Evolutionary conservation across 805 yeast genomes (phyloP).

Genomic region (Lipomyces yamanashiensis): DNA sequence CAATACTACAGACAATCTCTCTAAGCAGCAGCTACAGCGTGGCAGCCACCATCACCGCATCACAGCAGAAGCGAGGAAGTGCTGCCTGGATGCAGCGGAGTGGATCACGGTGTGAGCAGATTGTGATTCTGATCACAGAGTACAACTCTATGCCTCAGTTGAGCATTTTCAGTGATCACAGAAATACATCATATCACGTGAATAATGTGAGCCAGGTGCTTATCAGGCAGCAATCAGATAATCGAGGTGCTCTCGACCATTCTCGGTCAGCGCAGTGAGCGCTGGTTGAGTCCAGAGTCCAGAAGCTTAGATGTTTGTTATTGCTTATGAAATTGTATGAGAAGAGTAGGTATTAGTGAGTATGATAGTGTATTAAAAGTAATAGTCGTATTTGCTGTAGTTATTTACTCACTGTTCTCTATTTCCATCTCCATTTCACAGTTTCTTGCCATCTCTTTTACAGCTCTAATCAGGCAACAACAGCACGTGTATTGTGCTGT

Average conservation of each 20-base stretch:
- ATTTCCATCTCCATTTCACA: too few species aligned
- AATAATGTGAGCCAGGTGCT: neutral
- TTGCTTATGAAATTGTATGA: neutral
- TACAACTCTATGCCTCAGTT: too few species aligned
- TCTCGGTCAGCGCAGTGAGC: constrained; percentile 2
- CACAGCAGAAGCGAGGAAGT: neutral
- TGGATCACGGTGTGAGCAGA: neutral
- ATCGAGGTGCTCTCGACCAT: constrained; percentile 9
- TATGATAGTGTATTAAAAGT: too few species aligned
- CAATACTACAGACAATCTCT: too few species aligned
- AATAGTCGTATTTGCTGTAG: too few species aligned
- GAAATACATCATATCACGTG: constrained; percentile 7
- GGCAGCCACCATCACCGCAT: neutral
- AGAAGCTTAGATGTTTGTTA: neutral
- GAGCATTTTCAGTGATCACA: too few species aligned
- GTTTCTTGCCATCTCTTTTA: too few species aligned
- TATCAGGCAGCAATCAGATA: constrained; percentile 15
- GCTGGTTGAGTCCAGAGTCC: neutral
- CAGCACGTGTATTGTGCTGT: too few species aligned
- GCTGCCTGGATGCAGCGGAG: neutral
- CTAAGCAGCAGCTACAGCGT: too few species aligned
- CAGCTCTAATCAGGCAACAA: too few species aligned
- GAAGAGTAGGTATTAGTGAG: too few species aligned
- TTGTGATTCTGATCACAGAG: neutral
- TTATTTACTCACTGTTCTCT: too few species aligned